Base-by-base conservation (phyloP, 1,284 basidiomycete species). In the Cerrena zonata region DNA sequence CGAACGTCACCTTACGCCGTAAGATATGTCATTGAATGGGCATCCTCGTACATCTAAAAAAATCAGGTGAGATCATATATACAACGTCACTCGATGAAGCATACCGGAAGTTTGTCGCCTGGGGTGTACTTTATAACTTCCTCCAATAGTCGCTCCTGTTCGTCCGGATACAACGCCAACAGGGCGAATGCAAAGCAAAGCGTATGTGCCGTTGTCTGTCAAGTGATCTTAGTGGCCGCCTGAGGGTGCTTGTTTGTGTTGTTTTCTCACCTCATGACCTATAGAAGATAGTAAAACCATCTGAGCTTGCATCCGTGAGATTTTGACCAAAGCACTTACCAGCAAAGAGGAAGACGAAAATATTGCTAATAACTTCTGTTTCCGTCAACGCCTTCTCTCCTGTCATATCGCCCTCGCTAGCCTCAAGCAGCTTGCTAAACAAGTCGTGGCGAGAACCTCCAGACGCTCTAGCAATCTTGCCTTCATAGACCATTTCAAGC, bases 61-160 rank as follows among this genome's bases (percentile, higher is more conserved):
- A 12, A 52, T 40, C 39, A 40, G 39, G 7, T 7, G 5, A n/a
- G n/a, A n/a, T n/a, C n/a, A n/a, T n/a, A n/a, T n/a, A n/a, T n/a
- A n/a, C n/a, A n/a, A n/a, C n/a, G n/a, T n/a, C 26, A 19, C 22
- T 23, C 47, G 19, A 40, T 7, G 52, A 24, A 21, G 49, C 72
- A 46, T 51, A 79, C 78, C 2, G 75, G 77, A 23, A 65, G 50
- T 36, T 68, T 58, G n/a, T 69, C 73, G 42, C 76, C 70, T 4
- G 71, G 64, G 37, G 77, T 58, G 2, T 78, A 57, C 1, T 58
- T 57, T 36, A 23, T 44, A 53, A 84, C 74, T 34, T 84, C 74
- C 25, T 78, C 58, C 54, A 73, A 75, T 3, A 85, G 58, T 51
- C 67, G 73, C 49, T 82, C 78, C 62, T 86, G 83, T 55, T 78